Conservation (phyloP, 2,329 filamentous ascomycete species). For the Paraphaeosphaeria sporulosa region DNA sequence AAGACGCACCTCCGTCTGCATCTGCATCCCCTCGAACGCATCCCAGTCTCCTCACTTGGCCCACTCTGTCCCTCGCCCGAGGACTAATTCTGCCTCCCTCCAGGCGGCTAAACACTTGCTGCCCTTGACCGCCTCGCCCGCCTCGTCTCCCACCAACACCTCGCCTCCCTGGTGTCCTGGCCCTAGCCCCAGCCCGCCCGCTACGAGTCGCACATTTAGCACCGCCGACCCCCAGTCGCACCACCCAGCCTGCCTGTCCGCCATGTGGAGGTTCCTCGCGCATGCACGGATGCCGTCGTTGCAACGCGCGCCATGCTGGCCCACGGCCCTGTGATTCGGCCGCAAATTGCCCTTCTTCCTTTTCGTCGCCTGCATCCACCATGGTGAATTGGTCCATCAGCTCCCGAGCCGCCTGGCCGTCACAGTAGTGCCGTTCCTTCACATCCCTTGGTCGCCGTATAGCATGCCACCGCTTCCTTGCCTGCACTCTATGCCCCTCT, state of each 20-base stretch:
- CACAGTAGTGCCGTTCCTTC: constrained; percentile 44
- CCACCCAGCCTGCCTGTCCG: constrained; percentile 32
- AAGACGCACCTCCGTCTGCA: neutral
- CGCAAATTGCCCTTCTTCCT: constrained; percentile 45
- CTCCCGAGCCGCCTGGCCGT: constrained; percentile 46
- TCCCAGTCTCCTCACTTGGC: neutral
- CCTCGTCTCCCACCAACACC: neutral
- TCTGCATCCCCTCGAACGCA: neutral
- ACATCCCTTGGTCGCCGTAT: constrained; percentile 44
- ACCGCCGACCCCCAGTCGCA: constrained; percentile 37
- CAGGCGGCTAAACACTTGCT: constrained; percentile 8
- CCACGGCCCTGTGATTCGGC: constrained; percentile 44
- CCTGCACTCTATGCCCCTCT: constrained; percentile 43
- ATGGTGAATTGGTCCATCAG: constrained; percentile 43
- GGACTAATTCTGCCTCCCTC: neutral
- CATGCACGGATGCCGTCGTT: constrained; percentile 47
- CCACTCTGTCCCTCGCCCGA: constrained; percentile 6
- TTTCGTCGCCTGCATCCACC: constrained; percentile 41
- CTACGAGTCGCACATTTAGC: constrained; percentile 30
- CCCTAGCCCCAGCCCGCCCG: constrained; percentile 19
- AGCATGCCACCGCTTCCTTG: constrained; percentile 43
- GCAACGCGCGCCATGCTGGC: constrained; percentile 25
- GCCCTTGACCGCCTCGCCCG: constrained; percentile 14
- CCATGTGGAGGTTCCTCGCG: constrained; percentile 8
- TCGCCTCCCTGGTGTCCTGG: neutral